Base-by-base conservation (phyloP, 352 stramenopile genomes). In the Pythium monospermum region DNA sequence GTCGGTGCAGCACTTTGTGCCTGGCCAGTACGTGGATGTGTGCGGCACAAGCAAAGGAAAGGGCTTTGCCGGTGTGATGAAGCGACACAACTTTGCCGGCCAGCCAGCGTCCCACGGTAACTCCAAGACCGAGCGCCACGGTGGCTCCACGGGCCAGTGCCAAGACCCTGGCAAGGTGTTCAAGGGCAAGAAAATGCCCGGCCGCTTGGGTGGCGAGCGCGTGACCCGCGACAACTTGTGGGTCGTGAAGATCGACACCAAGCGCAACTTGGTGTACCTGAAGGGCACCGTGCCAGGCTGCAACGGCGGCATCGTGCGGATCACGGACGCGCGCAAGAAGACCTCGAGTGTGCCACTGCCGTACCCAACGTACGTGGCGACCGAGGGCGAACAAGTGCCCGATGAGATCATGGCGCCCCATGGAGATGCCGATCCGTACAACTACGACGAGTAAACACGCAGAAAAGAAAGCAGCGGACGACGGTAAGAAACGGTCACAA, bases 171-270 rank as follows among this genome's bases (percentile, higher is more conserved):
- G 97, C 51, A 92, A 96, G 59, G 97, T 99, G 8, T 99, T 98
- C 62, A 99, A 99, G 75, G 97, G 97, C 35, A 99, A 99, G 82
- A 99, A 99, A 71, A 99, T 99, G 97, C 84, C 97, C 28, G 97
- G 97, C 10, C 87, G 92, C 16, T 98, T 99, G 90, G 97, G 97
- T 49, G 81, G 76, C 38, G 88, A 95, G 36, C 81, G 83, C 49
- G 86, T 98, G 15, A 99, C 97, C 22, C 87, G 96, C 30, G 95
- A 99, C 76, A 99, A 98, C 69, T 72, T 99, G 3, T 92, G 83
- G 80, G 75, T 96, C 43, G 73, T 85, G 50, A 94, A 96, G 77
- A 83, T 97, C 52, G 94, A 98, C 69, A 72, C 87, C 25, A 67
- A 93, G 59, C 84, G 91, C 63, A 96, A 98, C 64, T 71, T 98